Conservation (phyloP, 2,329 filamentous ascomycete species). For the Orbilia oligospora region DNA sequence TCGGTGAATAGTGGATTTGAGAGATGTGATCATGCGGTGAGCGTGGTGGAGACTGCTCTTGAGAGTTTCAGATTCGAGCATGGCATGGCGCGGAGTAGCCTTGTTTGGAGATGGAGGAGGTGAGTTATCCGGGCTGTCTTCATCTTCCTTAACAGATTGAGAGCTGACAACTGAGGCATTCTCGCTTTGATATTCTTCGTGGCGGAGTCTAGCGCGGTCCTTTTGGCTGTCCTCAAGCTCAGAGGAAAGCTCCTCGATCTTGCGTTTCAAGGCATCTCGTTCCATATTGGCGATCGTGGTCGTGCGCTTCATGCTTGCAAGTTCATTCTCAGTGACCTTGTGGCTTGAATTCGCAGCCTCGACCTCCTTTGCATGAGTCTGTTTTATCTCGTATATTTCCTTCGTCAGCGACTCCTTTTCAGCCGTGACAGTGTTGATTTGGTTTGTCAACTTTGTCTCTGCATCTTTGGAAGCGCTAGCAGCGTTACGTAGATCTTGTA, state of each 20-base stretch:
- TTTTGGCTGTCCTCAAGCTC: slow-evolving; percentile 64
- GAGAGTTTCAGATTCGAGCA: slow-evolving; percentile 94
- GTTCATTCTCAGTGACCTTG: slow-evolving; percentile 77
- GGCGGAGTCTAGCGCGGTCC: slow-evolving; percentile 74
- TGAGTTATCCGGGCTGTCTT: slow-evolving; percentile 86
- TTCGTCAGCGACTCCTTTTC: slow-evolving; percentile 85
- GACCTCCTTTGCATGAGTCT: slow-evolving; percentile 85
- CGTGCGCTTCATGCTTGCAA: slow-evolving; percentile 85
- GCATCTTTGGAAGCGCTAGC: slow-evolving; percentile 83
- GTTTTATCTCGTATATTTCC: slow-evolving; percentile 90
- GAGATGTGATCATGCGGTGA: slow-evolving; percentile 94
- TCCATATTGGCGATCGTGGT: slow-evolving; percentile 84
- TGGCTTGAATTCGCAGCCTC: slow-evolving; percentile 82
- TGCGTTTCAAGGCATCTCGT: slow-evolving; percentile 81
- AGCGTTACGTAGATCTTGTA: slow-evolving; percentile 83
- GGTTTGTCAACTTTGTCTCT: slow-evolving; percentile 84
- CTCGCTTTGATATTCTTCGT: slow-evolving; percentile 76
- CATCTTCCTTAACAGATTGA: slow-evolving; percentile 72
- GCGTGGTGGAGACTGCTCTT: slow-evolving; percentile 95
- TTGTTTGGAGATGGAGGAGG: slow-evolving; percentile 92
- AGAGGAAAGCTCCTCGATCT: slow-evolving; percentile 83
- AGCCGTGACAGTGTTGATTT: slow-evolving; percentile 77
- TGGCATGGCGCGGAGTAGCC: slow-evolving; percentile 87
- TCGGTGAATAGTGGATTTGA: slow-evolving; percentile 93
- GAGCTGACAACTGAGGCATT: slow-evolving; percentile 75